These are phyloP conservation scores for Ascoidea rubescens DNA, from an alignment of 805 yeast species.

Conservation along the genomic window DNA sequence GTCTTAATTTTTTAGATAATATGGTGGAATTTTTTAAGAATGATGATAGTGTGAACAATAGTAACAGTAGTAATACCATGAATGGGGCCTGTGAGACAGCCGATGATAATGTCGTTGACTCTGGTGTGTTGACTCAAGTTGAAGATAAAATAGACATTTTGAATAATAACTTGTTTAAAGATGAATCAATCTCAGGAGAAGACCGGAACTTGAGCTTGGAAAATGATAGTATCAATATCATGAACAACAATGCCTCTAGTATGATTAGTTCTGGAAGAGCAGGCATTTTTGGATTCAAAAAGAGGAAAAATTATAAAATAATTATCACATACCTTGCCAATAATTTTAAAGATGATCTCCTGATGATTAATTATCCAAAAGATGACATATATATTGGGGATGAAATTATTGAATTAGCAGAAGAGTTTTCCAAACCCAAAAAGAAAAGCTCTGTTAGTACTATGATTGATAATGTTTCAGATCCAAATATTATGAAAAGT, in stretches of 20 bases:
- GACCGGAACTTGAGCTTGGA: too few species aligned
- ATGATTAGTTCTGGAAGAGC: too few species aligned
- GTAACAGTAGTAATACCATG: background rate
- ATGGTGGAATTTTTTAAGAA: slow-evolving; percentile 13
- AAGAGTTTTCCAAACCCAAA: background rate
- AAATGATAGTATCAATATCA: too few species aligned
- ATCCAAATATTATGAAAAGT: background rate
- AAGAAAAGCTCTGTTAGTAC: background rate
- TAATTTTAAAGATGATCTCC: background rate
- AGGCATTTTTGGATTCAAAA: too few species aligned
- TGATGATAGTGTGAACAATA: background rate
- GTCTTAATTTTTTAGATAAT: slow-evolving; percentile 52
- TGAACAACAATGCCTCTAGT: background rate
- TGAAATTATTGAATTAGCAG: slow-evolving; percentile 2
- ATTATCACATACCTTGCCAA: slow-evolving; percentile 1
- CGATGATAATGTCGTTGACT: background rate
- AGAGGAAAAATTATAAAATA: slow-evolving; percentile 1
- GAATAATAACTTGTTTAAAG: background rate
- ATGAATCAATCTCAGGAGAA: too few species aligned
- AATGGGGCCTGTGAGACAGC: background rate
- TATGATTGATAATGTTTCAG: background rate
- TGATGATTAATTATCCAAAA: background rate
- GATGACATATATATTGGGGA: slow-evolving; percentile 2
- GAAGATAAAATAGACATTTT: background rate
- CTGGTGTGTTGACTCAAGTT: background rate